Evolutionary conservation across 2,329 filamentous ascomycete genomes (phyloP).

Genomic region (Geoglossum cookeanum): DNA sequence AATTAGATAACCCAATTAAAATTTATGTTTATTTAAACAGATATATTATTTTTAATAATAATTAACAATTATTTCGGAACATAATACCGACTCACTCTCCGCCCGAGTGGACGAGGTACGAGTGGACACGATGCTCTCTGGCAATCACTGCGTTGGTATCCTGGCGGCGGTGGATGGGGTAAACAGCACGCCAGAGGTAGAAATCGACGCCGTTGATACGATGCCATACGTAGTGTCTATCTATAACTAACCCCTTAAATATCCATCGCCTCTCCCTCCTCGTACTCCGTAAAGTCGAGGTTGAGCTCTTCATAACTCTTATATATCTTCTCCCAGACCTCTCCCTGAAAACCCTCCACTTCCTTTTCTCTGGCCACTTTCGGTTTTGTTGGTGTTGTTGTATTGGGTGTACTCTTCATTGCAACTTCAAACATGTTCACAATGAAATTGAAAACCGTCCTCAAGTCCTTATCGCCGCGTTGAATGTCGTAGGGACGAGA

Average conservation of each 20-base stretch:
- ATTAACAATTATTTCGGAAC: no score
- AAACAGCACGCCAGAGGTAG: no score
- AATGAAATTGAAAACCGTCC: neutral
- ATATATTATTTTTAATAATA: no score
- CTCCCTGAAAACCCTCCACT: neutral
- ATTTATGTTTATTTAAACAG: no score
- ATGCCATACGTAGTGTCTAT: no score
- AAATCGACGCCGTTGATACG: no score
- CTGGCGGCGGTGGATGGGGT: no score
- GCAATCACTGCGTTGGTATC: no score
- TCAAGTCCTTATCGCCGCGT: neutral
- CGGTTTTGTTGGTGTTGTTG: neutral
- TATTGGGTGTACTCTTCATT: neutral
- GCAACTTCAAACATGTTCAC: neutral
- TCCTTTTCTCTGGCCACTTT: neutral
- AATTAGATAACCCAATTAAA: no score
- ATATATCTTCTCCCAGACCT: conserved; percentile 1
- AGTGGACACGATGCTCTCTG: no score
- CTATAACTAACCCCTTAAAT: neutral
- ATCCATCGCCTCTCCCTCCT: conserved; percentile 1
- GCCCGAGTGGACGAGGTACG: no score
- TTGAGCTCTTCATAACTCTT: conserved; percentile 2
- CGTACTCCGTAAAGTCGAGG: conserved; percentile 1
- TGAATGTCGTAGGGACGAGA: neutral
- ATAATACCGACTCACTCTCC: no score